phyloP scores from a whole-genome alignment of 352 stramenopile genomes.

The Globisporangium echinulatum region DNA sequence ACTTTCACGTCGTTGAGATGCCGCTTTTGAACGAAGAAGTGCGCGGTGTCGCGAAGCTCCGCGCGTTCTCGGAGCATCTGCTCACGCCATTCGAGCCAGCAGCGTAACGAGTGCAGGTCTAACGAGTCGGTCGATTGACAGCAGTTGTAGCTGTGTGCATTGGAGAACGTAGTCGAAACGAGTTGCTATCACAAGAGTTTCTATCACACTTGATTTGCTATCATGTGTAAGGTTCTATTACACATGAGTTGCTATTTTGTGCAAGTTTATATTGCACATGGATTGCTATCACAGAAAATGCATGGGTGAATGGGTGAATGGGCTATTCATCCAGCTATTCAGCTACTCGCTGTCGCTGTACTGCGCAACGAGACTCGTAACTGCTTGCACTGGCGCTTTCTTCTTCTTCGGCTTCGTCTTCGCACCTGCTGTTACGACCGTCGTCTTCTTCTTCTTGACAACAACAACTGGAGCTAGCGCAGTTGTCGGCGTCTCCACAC shows the following conservation, averaged over 20 bases:
- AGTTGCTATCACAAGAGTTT: neutral
- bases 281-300: neutral
- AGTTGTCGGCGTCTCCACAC: neutral
- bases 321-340: too few species aligned
- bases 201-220: too few species aligned
- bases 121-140: too few species aligned
- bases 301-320: conserved; percentile 2
- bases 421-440: conserved; percentile 3
- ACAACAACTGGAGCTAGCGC: conserved; percentile 9
- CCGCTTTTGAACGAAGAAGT: conserved; percentile 98
- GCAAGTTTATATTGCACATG: too few species aligned
- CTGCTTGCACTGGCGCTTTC: conserved; percentile 24
- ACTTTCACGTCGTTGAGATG: conserved; percentile 99
- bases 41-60: conserved; percentile 91
- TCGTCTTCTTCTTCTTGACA: conserved; percentile 17
- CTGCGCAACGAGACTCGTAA: conserved; percentile 59
- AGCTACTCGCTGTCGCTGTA: conserved; percentile 67
- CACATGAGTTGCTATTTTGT: neutral
- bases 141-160: too few species aligned
- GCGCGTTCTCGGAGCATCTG: conserved; percentile 92
- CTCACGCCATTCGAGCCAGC: conserved; percentile 90
- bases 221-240: too few species aligned
- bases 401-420: conserved; percentile 25
- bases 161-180: too few species aligned
- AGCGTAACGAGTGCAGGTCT: conserved; percentile 18